These are phyloP conservation scores for Sarocladium oryzae DNA, from an alignment of 2,329 filamentous ascomycete genomes.

Conservation along the genomic window DNA sequence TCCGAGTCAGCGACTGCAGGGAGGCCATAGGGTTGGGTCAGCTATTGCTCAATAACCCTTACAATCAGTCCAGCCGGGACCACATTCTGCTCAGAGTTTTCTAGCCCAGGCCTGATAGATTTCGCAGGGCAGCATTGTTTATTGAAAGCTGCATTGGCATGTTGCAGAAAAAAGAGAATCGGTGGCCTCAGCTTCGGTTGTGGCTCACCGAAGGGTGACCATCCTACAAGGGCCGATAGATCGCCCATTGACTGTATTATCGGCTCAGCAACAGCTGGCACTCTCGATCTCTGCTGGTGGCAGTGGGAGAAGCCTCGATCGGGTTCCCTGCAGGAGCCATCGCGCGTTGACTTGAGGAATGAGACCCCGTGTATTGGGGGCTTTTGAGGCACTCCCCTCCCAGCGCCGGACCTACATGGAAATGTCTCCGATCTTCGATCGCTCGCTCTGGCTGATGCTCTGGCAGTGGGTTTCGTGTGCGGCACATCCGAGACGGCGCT, in stretches of 20 bases:
- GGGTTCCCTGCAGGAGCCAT: background rate
- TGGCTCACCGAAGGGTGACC: background rate
- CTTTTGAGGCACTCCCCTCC: background rate
- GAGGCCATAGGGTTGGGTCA: constrained; percentile 4
- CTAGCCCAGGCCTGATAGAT: background rate
- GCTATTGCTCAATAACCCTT: background rate
- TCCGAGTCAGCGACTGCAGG: constrained; percentile 1
- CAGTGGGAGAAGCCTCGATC: background rate
- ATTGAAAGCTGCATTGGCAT: constrained; percentile 1
- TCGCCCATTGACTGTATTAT: background rate
- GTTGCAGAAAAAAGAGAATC: background rate
- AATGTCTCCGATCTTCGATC: background rate
- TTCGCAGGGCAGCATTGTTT: constrained; percentile 3
- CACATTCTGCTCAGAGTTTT: background rate
- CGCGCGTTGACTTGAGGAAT: background rate
- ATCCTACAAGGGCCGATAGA: background rate
- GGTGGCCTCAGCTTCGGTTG: background rate
- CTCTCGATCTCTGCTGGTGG: too few relatives aligned
- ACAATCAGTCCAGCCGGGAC: background rate
- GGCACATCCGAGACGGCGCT: background rate
- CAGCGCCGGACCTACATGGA: background rate
- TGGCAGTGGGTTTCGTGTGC: background rate
- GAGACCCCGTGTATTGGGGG: constrained; percentile 4
- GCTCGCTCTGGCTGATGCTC: background rate
- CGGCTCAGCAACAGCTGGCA: background rate